Conservation (phyloP, 345 rosid genomes). For the Lepidium africanum region DNA sequence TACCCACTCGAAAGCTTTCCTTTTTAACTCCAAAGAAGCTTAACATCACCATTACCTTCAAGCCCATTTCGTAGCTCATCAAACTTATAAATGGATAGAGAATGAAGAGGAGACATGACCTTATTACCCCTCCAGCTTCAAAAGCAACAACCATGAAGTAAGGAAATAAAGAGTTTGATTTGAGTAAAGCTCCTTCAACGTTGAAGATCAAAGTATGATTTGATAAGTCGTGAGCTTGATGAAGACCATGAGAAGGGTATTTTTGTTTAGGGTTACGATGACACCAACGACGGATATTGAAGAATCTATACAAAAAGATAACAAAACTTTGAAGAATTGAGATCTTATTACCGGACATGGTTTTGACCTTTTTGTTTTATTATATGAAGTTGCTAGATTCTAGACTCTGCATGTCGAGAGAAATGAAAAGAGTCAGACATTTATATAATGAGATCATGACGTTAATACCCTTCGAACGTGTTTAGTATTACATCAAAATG, state of each 20-base stretch:
- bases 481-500: constrained; percentile 5
- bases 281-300: constrained; percentile 28
- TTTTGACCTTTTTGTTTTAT: not conserved
- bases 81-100: constrained; percentile 40
- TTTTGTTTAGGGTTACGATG: constrained; percentile 31
- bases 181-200: constrained; percentile 43
- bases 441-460: constrained; percentile 17
- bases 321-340: constrained; percentile 37
- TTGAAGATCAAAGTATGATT: constrained; percentile 41
- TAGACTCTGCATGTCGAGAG: constrained; percentile 26
- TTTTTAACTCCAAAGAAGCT: constrained; percentile 42
- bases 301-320: constrained; percentile 36
- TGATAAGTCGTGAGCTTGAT: constrained; percentile 35
- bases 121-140: constrained; percentile 50
- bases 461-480: constrained; percentile 5
- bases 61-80: constrained; percentile 31
- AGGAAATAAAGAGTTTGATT: constrained; percentile 44
- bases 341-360: constrained; percentile 28
- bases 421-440: not conserved
- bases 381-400: constrained; percentile 1
- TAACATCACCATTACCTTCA: constrained; percentile 43
- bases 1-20: constrained; percentile 34
- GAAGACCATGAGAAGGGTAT: constrained; percentile 26
- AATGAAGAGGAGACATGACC: constrained; percentile 43
- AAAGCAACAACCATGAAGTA: constrained; percentile 68